These are phyloP conservation scores for Salvia splendens DNA, from an alignment of 257 asterid species.

Conservation along the genomic window DNA sequence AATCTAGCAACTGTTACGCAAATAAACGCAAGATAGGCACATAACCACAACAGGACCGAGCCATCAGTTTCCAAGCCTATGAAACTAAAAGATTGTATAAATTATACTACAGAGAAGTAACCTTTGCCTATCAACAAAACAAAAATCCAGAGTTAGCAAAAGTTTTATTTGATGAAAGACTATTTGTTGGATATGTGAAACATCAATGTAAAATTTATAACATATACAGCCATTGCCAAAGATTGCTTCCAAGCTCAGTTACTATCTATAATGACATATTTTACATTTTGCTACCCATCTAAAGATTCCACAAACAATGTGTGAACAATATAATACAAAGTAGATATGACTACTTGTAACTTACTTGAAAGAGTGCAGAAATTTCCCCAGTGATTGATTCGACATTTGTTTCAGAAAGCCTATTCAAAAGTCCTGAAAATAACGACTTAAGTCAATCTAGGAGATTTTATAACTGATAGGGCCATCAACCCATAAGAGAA, in stretches of 20 bases:
- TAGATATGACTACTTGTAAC: constrained; percentile 22
- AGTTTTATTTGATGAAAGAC: constrained; percentile 2
- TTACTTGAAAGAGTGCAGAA: constrained; percentile 58
- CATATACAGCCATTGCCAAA: constrained; percentile 5
- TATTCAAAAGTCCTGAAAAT: constrained; percentile 74
- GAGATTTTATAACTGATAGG: constrained; percentile 26
- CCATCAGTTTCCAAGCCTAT: not conserved
- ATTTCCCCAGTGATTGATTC: constrained; percentile 73
- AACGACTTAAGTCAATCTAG: constrained; percentile 24
- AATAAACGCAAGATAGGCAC: constrained; percentile 1
- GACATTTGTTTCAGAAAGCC: constrained; percentile 79
- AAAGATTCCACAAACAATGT: not conserved
- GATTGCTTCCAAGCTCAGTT: not conserved
- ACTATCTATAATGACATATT: constrained; percentile 4
- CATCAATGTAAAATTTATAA: not conserved
- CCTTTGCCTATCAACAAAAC: not conserved
- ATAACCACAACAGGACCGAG: not conserved
- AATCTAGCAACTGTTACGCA: constrained; percentile 4
- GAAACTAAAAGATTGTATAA: not conserved
- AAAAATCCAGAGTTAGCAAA: constrained; percentile 13
- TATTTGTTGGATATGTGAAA: not conserved
- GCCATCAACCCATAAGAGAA: constrained; percentile 9
- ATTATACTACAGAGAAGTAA: not conserved
- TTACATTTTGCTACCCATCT: constrained; percentile 8
- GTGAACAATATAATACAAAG: constrained; percentile 13